Evolutionary conservation across 2,329 filamentous ascomycete genomes (phyloP).

Genomic region (Emericellopsis cladophorae): DNA sequence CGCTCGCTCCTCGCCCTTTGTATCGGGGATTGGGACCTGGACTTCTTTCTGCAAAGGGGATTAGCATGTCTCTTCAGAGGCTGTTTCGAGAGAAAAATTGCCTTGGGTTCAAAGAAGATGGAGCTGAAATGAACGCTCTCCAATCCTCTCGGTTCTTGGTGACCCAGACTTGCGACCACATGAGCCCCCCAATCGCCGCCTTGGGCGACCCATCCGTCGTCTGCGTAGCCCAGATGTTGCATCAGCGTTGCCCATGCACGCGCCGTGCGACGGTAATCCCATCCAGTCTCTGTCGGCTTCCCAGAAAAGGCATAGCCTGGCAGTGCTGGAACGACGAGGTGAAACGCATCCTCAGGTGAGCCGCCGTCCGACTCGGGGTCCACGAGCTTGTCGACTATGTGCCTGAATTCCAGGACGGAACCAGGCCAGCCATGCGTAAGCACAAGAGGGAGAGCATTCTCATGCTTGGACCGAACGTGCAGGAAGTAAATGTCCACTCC

Average conservation of each 20-base stretch:
- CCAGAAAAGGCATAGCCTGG: conserved; percentile 5
- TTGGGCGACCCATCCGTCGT: conserved; percentile 4
- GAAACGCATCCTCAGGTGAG: conserved; percentile 3
- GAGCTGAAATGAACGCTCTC: conserved; percentile 4
- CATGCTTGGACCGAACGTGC: conserved; percentile 2
- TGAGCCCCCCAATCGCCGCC: conserved; percentile 4
- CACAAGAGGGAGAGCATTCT: conserved; percentile 4
- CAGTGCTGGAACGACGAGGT: conserved; percentile 4
- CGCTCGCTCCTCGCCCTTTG: conserved; percentile 2
- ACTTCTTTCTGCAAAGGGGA: conserved; percentile 2
- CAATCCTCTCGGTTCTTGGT: conserved; percentile 2
- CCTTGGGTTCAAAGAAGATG: conserved; percentile 4
- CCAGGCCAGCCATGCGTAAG: conserved; percentile 6
- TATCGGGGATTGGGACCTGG: conserved; percentile 2
- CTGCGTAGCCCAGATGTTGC: conserved; percentile 2
- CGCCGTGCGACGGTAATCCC: conserved; percentile 2
- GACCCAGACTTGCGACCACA: background rate
- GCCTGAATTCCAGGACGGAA: conserved; percentile 2
- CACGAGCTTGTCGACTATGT: background rate
- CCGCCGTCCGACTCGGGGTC: background rate
- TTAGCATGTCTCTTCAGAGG: background rate
- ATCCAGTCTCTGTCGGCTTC: conserved; percentile 2
- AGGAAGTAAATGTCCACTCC: conserved; percentile 2
- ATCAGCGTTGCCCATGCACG: conserved; percentile 2
- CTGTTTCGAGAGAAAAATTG: background rate